Base-by-base conservation (phyloP, 225 moss, liverwort and hornwort genomes). In the Polytrichum formosum region DNA sequence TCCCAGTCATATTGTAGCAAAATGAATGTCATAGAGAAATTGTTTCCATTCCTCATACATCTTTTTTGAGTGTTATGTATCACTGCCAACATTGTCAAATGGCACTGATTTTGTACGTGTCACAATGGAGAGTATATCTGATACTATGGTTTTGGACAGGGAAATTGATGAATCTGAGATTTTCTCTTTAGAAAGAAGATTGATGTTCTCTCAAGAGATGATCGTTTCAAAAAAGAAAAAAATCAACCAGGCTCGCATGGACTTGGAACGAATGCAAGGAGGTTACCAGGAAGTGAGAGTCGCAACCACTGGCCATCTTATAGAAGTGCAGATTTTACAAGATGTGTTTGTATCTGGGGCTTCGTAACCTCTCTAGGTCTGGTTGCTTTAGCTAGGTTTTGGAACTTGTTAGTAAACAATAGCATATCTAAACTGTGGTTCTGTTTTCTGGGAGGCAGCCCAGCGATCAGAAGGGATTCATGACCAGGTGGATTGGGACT, bases 111-210 rank as follows among this genome's bases (percentile, higher is more conserved):
- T 35, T 35, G 9, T 35, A 9, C 2, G 1, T 22, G 21, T 22
- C 16, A 13, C 58, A 58, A 6, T 20, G 21, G 20, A 58, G 23
- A 58, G 23, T 26, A 23, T 23, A 7, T 63, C 62, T 63, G 62
- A 54, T 53, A 17, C 2, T 27, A 22, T 81, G 54, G 68, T 63
- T 63, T 63, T 81, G 37, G 55, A 73, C 89, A 89, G 89, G 83
- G 89, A 89, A 53, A 89, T 89, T 56, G 89, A 89, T 75, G 85
- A 85, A 29, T 78, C 80, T 61, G 89, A 89, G 63, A 85, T 89
- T 66, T 78, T 81, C 61, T 83, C 77, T 23, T 56, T 85, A 67
- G 89, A 89, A 73, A 81, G 89, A 64, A 83, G 85, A 70, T 74
- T 89, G 61, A 28, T 85, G 76, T 85, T 84, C 67, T 75, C 85